phyloP scores from a whole-genome alignment of 805 yeast species.

The Candida xiaguanensis region DNA sequence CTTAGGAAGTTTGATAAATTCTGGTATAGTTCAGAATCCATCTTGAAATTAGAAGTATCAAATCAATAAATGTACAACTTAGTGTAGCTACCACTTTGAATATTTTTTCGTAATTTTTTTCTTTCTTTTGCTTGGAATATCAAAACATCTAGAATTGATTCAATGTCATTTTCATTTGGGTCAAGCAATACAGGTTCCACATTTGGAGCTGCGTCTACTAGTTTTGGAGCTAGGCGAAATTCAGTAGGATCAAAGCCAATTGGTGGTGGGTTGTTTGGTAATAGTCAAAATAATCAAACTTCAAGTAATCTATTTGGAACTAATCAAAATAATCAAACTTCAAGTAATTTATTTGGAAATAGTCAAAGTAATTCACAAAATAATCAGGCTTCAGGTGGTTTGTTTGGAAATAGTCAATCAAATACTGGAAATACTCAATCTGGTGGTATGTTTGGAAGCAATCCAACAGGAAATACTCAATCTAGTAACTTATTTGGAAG shows the following conservation, averaged over 20 bases:
- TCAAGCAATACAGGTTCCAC: slow-evolving; percentile 9
- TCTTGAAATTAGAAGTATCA: slow-evolving; percentile 17
- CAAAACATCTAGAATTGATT: not conserved
- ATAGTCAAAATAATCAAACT: slow-evolving; percentile 7
- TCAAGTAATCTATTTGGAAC: not conserved
- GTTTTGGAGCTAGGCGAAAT: slow-evolving; percentile 17
- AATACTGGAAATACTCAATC: slow-evolving; percentile 17
- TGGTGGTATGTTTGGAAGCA: slow-evolving; percentile 24
- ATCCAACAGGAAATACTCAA: not conserved
- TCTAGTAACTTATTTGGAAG: slow-evolving; percentile 23
- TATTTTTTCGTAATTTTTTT: slow-evolving; percentile 1
- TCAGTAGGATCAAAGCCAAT: slow-evolving; percentile 24
- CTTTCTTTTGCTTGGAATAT: slow-evolving; percentile 1
- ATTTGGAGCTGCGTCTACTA: slow-evolving; percentile 16
- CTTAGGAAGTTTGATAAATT: slow-evolving; percentile 43
- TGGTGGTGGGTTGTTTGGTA: slow-evolving; percentile 16
- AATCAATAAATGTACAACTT: not conserved
- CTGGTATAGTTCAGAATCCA: slow-evolving; percentile 40
- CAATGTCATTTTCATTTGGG: slow-evolving; percentile 12
- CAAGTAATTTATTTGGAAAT: slow-evolving; percentile 11
- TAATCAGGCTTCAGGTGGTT: slow-evolving; percentile 5
- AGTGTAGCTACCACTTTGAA: slow-evolving; percentile 1
- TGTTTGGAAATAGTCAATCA: slow-evolving; percentile 9
- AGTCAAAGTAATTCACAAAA: not conserved
- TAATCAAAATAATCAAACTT: not conserved